phyloP scores from a whole-genome alignment of 169 alveolate genomes.

The Plasmodium coatneyi region DNA sequence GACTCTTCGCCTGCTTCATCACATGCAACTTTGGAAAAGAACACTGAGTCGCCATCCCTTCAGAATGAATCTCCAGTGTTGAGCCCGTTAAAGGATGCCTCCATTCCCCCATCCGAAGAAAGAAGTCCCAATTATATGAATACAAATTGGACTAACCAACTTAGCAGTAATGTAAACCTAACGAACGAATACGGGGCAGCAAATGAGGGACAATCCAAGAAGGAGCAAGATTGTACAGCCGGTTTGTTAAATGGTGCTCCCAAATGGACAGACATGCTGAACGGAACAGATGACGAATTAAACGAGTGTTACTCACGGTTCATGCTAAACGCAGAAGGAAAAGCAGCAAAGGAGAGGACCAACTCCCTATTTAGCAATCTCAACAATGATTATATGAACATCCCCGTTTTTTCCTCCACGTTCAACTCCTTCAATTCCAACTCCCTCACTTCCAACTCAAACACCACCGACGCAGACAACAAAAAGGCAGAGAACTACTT shows the following conservation, averaged over 20 bases:
- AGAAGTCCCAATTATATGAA: not conserved
- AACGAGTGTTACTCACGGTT: conserved; percentile 2
- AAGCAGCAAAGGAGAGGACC: not conserved
- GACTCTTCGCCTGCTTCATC: not conserved
- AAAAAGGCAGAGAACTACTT: conserved; percentile 38
- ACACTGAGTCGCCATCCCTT: not conserved
- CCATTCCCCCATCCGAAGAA: not conserved
- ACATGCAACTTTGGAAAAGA: not conserved
- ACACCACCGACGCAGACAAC: not conserved
- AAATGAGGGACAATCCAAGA: not conserved
- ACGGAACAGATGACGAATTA: not conserved
- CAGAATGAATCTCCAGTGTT: not conserved
- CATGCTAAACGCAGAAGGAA: conserved; percentile 14
- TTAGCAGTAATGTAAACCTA: not conserved
- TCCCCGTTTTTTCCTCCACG: conserved; percentile 23
- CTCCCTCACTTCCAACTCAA: not conserved
- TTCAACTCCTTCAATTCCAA: not conserved
- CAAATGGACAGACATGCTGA: not conserved
- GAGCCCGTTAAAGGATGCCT: not conserved
- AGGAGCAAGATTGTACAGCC: not conserved
- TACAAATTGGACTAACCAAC: not conserved
- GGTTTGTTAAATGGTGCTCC: not conserved
- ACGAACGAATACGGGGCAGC: not conserved
- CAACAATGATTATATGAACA: conserved; percentile 30
- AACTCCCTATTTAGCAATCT: conserved; percentile 37